Evolutionary conservation across 441 rosid genomes (phyloP).

Genomic region (Capsella rubella): DNA sequence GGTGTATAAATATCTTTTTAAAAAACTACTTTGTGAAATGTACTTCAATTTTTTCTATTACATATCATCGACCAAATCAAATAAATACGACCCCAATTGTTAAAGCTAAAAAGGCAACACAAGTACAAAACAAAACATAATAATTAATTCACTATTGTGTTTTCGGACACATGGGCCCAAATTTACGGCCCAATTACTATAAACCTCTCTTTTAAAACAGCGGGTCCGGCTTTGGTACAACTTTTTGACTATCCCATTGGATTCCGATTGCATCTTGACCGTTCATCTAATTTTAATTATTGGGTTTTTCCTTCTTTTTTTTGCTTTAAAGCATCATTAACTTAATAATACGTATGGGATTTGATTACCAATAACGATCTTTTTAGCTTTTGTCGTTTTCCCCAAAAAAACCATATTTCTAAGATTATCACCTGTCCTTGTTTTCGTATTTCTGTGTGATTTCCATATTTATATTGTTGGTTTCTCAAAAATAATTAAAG

Average conservation of each 20-base stretch:
- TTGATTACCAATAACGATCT: slow-evolving; percentile 30
- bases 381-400: slow-evolving; percentile 43
- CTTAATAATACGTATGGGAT: slow-evolving; percentile 37
- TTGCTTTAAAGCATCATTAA: slow-evolving; percentile 33
- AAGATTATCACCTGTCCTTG: slow-evolving; percentile 24
- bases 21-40: background rate
- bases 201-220: slow-evolving; percentile 17
- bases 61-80: background rate
- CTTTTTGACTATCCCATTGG: slow-evolving; percentile 38
- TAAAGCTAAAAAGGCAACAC: slow-evolving; percentile 10
- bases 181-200: slow-evolving; percentile 35
- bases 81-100: slow-evolving; percentile 12
- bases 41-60: background rate
- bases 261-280: slow-evolving; percentile 37
- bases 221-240: slow-evolving; percentile 23
- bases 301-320: background rate
- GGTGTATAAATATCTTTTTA: background rate
- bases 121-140: slow-evolving; percentile 8
- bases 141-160: slow-evolving; percentile 16
- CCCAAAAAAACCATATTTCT: slow-evolving; percentile 3
- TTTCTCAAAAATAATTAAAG: background rate
- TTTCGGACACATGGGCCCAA: slow-evolving; percentile 37
- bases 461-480: background rate
- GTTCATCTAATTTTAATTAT: slow-evolving; percentile 25
- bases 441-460: slow-evolving; percentile 3